Evolutionary conservation across 1,284 basidiomycete species (phyloP).

Genomic region (Ustilago loliicola): DNA sequence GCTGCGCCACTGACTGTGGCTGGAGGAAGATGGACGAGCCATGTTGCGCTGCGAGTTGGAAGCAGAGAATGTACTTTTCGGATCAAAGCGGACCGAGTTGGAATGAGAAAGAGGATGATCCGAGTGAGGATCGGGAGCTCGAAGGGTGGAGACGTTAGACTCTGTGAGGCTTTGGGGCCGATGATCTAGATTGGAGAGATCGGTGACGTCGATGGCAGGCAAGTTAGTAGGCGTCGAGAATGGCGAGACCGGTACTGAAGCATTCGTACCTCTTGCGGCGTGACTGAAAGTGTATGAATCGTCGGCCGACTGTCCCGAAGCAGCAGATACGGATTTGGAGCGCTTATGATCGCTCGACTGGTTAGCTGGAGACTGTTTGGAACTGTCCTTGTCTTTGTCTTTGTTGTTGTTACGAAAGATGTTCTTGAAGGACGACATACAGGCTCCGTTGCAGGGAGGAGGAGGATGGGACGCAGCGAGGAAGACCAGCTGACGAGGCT

Average conservation of each 20-base stretch:
- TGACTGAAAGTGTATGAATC: constrained; percentile 10
- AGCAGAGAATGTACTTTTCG: neutral
- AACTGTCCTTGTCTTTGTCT: constrained; percentile 33
- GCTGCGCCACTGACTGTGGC: constrained; percentile 26
- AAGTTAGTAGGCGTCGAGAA: constrained; percentile 27
- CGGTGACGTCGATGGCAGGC: constrained; percentile 51
- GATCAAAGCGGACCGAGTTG: constrained; percentile 9
- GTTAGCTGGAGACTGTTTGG: constrained; percentile 1
- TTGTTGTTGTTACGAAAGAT: constrained; percentile 45
- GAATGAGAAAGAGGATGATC: neutral
- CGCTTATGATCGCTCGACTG: constrained; percentile 17
- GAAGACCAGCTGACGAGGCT: too few species aligned
- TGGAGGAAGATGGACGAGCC: constrained; percentile 30
- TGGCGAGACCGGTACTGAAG: constrained; percentile 39
- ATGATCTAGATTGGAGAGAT: constrained; percentile 29
- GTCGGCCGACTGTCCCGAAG: constrained; percentile 14
- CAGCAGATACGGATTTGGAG: constrained; percentile 16
- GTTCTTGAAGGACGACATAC: constrained; percentile 51
- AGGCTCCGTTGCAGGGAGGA: constrained; percentile 2
- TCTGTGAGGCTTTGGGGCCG: constrained; percentile 7
- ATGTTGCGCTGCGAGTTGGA: constrained; percentile 24
- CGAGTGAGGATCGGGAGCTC: neutral
- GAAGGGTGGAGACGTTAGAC: constrained; percentile 25
- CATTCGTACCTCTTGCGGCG: constrained; percentile 12
- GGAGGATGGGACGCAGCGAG: neutral